Evolutionary conservation across 805 yeast species (phyloP).

Genomic region (Metschnikowia vanudenii): DNA sequence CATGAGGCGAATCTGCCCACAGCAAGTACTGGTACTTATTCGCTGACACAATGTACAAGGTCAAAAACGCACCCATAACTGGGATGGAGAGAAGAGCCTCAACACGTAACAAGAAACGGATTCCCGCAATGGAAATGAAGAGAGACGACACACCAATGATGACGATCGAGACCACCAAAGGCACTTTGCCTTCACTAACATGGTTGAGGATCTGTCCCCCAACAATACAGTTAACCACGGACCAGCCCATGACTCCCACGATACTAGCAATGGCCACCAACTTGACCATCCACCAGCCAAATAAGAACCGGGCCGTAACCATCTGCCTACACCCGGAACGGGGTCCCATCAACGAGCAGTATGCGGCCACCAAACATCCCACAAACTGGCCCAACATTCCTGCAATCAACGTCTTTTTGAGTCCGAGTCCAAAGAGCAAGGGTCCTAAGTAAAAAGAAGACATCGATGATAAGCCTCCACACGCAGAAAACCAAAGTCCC

Average conservation of each 20-base stretch:
- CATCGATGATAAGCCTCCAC: slow-evolving; percentile 89
- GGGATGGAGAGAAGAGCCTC: slow-evolving; percentile 71
- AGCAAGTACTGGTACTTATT: slow-evolving; percentile 41
- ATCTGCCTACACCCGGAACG: slow-evolving; percentile 86
- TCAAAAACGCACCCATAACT: slow-evolving; percentile 61
- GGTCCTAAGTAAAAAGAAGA: slow-evolving; percentile 80
- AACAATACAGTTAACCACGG: slow-evolving; percentile 84
- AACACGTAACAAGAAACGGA: slow-evolving; percentile 63
- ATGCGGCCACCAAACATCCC: slow-evolving; percentile 79
- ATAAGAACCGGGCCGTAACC: slow-evolving; percentile 76
- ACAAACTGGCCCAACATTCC: slow-evolving; percentile 63
- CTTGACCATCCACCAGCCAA: slow-evolving; percentile 85
- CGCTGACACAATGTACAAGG: slow-evolving; percentile 63
- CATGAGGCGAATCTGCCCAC: slow-evolving; percentile 19
- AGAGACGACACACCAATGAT: slow-evolving; percentile 66
- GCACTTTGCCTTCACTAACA: slow-evolving; percentile 62
- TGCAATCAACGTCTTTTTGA: slow-evolving; percentile 57
- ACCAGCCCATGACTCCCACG: slow-evolving; percentile 86
- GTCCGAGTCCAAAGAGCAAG: slow-evolving; percentile 63
- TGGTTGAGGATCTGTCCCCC: slow-evolving; percentile 81
- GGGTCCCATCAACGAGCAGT: slow-evolving; percentile 86
- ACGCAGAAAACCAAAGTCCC: slow-evolving; percentile 82
- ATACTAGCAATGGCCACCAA: slow-evolving; percentile 69
- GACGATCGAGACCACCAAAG: slow-evolving; percentile 71
- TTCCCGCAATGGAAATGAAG: slow-evolving; percentile 73